Conservation (phyloP, 257 asterid species). For the Primulina tabacum region DNA sequence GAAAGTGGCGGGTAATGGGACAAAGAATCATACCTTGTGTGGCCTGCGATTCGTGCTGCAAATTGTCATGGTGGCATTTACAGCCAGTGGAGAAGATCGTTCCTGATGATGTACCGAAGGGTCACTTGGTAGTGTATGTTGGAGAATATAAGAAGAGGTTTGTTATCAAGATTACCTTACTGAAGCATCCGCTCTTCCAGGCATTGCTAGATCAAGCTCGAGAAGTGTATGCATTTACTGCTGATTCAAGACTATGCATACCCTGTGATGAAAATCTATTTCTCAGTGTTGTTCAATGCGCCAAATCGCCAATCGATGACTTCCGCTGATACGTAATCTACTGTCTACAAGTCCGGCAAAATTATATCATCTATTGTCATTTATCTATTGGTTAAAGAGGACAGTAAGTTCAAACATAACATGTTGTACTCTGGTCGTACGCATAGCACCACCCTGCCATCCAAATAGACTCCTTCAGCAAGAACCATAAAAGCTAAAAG, state of each 20-base stretch:
- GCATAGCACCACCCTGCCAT: conserved; percentile 28
- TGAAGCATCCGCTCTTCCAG: conserved; percentile 74
- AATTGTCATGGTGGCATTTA: conserved; percentile 46
- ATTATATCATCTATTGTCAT: conserved; percentile 23
- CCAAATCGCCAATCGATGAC: conserved; percentile 53
- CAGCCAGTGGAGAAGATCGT: conserved; percentile 44
- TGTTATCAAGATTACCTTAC: conserved; percentile 63
- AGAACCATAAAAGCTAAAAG: neutral
- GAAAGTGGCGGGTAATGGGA: conserved; percentile 45
- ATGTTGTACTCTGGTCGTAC: conserved; percentile 35
- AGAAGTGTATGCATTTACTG: conserved; percentile 59
- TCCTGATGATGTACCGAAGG: conserved; percentile 86
- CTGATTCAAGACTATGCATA: conserved; percentile 66
- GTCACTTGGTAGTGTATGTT: conserved; percentile 79
- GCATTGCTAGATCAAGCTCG: conserved; percentile 80
- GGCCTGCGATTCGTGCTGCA: conserved; percentile 44
- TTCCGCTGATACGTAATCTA: conserved; percentile 39
- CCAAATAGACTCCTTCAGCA: conserved; percentile 19
- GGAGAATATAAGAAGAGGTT: conserved; percentile 68
- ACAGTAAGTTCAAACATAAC: conserved; percentile 26
- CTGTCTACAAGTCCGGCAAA: conserved; percentile 1
- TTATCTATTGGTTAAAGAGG: conserved; percentile 30
- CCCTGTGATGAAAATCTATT: conserved; percentile 81
- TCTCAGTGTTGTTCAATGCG: conserved; percentile 62
- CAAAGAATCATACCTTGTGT: conserved; percentile 39